A percentile compares a stretch with the other conserved stretches of the same genome.
phyloP scores from a whole-genome alignment of 768 basidiomycete genomes.

The Lactarius hatsudake region DNA sequence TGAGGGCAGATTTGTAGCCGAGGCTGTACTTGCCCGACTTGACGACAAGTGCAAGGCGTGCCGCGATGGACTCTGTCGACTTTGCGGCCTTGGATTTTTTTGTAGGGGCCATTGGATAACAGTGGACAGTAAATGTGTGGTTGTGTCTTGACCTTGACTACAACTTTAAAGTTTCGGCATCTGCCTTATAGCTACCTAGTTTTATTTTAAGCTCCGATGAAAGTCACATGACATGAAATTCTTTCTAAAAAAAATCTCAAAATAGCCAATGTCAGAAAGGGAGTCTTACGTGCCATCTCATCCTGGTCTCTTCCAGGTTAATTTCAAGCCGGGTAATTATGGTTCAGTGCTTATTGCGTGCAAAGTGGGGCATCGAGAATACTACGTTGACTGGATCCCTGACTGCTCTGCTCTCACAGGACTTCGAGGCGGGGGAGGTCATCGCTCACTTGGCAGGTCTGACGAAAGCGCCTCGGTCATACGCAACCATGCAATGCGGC shows the following conservation, averaged over 20 bases:
- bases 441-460: conserved; percentile 36
- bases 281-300: conserved; percentile 37
- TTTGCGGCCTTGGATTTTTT: conserved; percentile 96
- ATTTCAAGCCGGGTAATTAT: conserved; percentile 39
- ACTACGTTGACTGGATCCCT: neutral
- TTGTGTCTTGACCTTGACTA: conserved; percentile 16
- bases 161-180: conserved; percentile 22
- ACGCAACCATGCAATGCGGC: conserved; percentile 54
- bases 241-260: no score
- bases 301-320: conserved; percentile 36
- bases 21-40: conserved; percentile 98
- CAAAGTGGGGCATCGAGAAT: conserved; percentile 30
- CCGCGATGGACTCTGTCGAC: conserved; percentile 89
- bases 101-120: conserved; percentile 77
- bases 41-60: conserved; percentile 91
- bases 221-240: neutral
- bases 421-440: conserved; percentile 39
- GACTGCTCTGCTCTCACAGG: conserved; percentile 29
- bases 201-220: neutral
- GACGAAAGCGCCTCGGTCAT: conserved; percentile 40
- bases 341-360: conserved; percentile 38
- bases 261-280: neutral
- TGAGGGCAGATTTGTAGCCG: conserved; percentile 97
- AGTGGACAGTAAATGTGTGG: conserved; percentile 2
- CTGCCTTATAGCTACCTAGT: conserved; percentile 8